Evolutionary conservation across 2,329 filamentous ascomycete species (phyloP).

Genomic region (Xylariaceae sp.): DNA sequence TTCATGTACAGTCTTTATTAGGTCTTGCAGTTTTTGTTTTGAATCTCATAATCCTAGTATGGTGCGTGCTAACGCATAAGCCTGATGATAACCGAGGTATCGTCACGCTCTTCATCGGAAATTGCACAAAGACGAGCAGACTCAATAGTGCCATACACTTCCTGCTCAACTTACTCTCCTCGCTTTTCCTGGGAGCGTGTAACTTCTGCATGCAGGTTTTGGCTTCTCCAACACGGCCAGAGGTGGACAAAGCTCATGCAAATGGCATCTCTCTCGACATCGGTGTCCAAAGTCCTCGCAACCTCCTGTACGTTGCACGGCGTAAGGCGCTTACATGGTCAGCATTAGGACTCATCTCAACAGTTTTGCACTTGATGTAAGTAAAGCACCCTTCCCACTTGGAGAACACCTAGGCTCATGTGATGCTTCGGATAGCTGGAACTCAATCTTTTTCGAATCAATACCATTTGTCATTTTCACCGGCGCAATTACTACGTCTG

Average conservation of each 20-base stretch:
- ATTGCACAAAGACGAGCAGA: neutral
- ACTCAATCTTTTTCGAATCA: neutral
- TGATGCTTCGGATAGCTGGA: neutral
- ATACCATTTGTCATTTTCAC: neutral
- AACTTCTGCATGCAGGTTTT: neutral
- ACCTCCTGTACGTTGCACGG: neutral
- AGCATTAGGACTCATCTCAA: neutral
- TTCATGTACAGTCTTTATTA: neutral
- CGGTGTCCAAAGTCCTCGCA: neutral
- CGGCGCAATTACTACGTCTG: neutral
- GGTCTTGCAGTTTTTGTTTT: neutral
- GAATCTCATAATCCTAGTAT: neutral
- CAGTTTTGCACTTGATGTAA: neutral
- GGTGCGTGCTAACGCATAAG: neutral
- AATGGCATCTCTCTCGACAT: neutral
- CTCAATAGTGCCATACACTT: neutral
- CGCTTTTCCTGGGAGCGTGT: neutral
- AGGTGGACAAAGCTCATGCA: neutral
- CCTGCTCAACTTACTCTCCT: neutral
- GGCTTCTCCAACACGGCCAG: neutral
- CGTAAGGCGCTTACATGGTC: neutral
- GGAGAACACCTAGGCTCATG: no score
- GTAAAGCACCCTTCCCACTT: no score
- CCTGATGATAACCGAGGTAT: neutral
- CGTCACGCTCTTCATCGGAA: neutral